phyloP scores from a whole-genome alignment of 1,139 yeast genomes.

The Kazachstania sp. region DNA sequence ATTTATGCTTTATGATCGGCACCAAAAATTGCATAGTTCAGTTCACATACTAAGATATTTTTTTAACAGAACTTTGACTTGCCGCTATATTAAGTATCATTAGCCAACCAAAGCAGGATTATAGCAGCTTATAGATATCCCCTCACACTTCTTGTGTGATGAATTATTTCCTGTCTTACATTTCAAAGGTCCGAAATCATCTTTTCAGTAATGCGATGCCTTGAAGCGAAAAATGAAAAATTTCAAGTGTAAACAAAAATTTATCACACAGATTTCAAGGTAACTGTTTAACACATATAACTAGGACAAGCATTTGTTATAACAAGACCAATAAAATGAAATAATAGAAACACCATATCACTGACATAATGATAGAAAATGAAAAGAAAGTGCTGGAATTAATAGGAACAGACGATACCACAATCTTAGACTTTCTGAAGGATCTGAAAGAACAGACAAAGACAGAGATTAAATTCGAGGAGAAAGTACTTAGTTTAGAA shows the following conservation, averaged over 20 bases:
- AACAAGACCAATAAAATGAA: background rate
- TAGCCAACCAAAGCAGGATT: too few relatives aligned
- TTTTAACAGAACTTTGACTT: too few relatives aligned
- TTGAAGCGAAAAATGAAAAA: background rate
- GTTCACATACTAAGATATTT: too few relatives aligned
- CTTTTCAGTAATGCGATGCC: too few relatives aligned
- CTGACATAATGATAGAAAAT: constrained; percentile 7
- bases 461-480: constrained; percentile 10
- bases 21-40: too few relatives aligned
- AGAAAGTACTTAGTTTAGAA: constrained; percentile 12
- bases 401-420: constrained; percentile 21
- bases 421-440: constrained; percentile 20
- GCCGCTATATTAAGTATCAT: too few relatives aligned
- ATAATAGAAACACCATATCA: background rate
- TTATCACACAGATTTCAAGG: background rate
- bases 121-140: too few relatives aligned
- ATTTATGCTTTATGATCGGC: too few relatives aligned
- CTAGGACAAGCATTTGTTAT: too few relatives aligned
- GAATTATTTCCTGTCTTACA: too few relatives aligned
- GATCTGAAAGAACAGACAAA: constrained; percentile 13
- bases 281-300: background rate
- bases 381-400: constrained; percentile 10
- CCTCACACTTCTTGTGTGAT: too few relatives aligned
- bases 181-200: too few relatives aligned
- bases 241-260: background rate